Conservation (phyloP, 257 asterid genomes). For the Jacaranda copaia region DNA sequence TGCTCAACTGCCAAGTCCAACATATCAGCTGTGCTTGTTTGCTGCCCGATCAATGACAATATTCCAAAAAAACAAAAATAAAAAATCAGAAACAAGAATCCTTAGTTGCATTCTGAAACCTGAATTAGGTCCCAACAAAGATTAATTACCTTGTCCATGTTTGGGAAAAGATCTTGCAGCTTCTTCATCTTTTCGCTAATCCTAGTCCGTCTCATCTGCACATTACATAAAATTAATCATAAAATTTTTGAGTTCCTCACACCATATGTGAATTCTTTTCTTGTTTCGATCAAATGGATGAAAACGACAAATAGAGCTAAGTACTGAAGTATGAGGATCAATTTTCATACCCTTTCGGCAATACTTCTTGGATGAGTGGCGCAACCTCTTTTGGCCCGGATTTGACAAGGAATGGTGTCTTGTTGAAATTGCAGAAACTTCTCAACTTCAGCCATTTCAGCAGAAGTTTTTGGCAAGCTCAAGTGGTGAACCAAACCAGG, state of each 20-base stretch:
- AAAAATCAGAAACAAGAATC: no score
- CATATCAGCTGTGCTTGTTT: conserved; percentile 93
- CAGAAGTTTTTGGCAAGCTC: conserved; percentile 79
- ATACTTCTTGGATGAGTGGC: conserved; percentile 97
- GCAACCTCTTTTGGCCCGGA: conserved; percentile 87
- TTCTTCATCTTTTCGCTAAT: conserved; percentile 91
- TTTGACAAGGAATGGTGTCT: conserved; percentile 73
- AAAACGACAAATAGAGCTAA: not conserved
- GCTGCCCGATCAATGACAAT: conserved; percentile 51
- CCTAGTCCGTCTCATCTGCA: conserved; percentile 73
- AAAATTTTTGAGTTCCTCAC: not conserved
- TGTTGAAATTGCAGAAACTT: conserved; percentile 73
- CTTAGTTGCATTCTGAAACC: no score
- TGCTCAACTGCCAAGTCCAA: conserved; percentile 84
- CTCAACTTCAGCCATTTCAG: conserved; percentile 61
- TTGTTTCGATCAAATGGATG: not conserved
- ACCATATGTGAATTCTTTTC: not conserved
- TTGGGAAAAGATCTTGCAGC: conserved; percentile 87
- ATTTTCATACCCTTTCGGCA: conserved; percentile 78
- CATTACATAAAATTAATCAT: not conserved
- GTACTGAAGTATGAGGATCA: not conserved
- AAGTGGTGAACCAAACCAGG: conserved; percentile 69
- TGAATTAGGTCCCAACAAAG: no score
- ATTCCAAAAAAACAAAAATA: not conserved
- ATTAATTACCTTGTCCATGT: conserved; percentile 77